These are phyloP conservation scores for Penicillium paneum DNA, from an alignment of 2,329 filamentous ascomycete species.

Conservation along the genomic window DNA sequence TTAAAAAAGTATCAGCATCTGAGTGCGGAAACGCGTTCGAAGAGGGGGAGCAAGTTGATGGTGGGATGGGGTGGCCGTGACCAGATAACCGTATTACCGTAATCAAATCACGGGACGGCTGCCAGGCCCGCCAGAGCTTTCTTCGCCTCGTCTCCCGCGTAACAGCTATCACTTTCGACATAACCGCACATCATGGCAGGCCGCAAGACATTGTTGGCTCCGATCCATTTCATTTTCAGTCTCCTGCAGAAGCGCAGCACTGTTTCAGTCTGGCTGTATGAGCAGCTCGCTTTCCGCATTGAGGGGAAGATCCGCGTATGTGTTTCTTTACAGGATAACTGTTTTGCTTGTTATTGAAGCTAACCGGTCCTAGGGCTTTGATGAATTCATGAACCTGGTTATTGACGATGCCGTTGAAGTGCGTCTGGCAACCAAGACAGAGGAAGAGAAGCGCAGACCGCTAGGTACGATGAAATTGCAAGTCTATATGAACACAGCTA, in stretches of 20 bases:
- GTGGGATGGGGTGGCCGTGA: constrained; percentile 25
- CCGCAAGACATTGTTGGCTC: constrained; percentile 68
- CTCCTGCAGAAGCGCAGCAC: constrained; percentile 79
- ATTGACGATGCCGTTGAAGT: constrained; percentile 95
- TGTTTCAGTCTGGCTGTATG: constrained; percentile 94
- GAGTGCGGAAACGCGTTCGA: background rate
- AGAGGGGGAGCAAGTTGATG: constrained; percentile 18
- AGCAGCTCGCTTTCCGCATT: constrained; percentile 89
- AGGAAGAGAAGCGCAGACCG: constrained; percentile 72
- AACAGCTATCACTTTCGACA: constrained; percentile 10
- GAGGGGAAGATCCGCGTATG: constrained; percentile 92
- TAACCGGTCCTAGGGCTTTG: constrained; percentile 69
- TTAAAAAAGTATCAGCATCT: constrained; percentile 4
- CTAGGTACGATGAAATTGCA: constrained; percentile 59
- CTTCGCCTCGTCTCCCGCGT: constrained; percentile 4
- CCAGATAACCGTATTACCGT: constrained; percentile 23
- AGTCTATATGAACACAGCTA: background rate
- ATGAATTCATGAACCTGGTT: constrained; percentile 99
- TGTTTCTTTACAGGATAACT: constrained; percentile 14
- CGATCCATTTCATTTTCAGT: constrained; percentile 91
- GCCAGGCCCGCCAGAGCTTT: constrained; percentile 22
- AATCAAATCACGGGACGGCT: constrained; percentile 24
- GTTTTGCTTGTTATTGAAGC: background rate
- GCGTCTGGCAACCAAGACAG: constrained; percentile 75
- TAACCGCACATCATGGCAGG: constrained; percentile 48